These are phyloP conservation scores for Pythium coloratum DNA, from an alignment of 352 stramenopile species.

Conservation along the genomic window DNA sequence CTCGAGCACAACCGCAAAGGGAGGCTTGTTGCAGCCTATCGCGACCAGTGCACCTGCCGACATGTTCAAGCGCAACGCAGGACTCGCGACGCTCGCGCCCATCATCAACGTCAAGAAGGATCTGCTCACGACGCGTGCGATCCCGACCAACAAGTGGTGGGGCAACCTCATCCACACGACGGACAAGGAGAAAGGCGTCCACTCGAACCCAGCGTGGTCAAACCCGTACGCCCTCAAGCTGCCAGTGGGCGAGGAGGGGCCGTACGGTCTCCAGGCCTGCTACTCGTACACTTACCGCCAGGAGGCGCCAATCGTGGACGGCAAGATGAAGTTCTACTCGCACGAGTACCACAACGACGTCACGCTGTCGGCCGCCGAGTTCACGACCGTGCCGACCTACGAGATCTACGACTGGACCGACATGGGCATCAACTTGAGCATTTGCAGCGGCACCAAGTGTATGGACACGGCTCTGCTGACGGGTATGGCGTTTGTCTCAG, in stretches of 20 bases:
- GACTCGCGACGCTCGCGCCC: conserved; percentile 45
- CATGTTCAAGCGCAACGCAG: conserved; percentile 47
- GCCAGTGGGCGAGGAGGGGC: conserved; percentile 32
- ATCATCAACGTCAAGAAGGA: conserved; percentile 62
- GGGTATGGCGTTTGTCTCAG: conserved; percentile 74
- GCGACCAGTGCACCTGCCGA: conserved; percentile 39
- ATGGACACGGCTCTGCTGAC: conserved; percentile 62
- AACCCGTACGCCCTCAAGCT: conserved; percentile 73
- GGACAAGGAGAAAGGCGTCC: conserved; percentile 35
- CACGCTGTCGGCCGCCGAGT: conserved; percentile 61
- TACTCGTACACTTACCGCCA: conserved; percentile 67
- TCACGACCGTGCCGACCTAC: conserved; percentile 53
- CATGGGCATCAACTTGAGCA: conserved; percentile 55
- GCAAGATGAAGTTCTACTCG: conserved; percentile 56
- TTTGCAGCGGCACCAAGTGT: conserved; percentile 47
- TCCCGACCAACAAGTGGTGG: conserved; percentile 86
- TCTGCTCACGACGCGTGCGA: conserved; percentile 40
- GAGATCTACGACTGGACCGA: conserved; percentile 69
- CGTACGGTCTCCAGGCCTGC: conserved; percentile 53
- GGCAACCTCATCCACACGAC: conserved; percentile 69
- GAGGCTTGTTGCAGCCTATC: conserved; percentile 41
- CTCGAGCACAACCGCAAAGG: neutral
- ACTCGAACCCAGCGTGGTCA: conserved; percentile 53
- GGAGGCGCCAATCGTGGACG: conserved; percentile 42
- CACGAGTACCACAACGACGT: conserved; percentile 69